Percentiles rank a stretch among this genome's conserved stretches.
phyloP scores from a whole-genome alignment of 1,284 basidiomycete genomes.

The Sporisorium scitamineum region DNA sequence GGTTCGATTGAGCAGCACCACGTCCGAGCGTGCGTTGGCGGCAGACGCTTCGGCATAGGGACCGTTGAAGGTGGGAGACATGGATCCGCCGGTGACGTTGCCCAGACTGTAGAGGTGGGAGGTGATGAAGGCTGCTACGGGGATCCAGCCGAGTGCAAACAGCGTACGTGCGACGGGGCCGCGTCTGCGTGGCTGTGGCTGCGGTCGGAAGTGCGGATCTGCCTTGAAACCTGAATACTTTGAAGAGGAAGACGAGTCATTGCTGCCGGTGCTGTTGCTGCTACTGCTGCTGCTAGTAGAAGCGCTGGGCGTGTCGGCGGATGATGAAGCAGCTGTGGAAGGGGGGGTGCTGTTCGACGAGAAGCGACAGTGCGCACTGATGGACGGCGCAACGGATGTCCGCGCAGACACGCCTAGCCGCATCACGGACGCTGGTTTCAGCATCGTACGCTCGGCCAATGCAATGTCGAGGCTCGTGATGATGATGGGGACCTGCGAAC shows the following conservation, averaged over 20 bases:
- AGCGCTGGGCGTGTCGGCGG: not conserved
- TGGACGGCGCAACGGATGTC: not conserved
- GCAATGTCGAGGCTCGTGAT: not conserved
- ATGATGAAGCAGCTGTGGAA: slow-evolving; percentile 1
- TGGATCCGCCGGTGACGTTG: slow-evolving; percentile 71
- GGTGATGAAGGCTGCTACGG: slow-evolving; percentile 72
- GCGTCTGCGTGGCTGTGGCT: slow-evolving; percentile 4
- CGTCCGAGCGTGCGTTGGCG: slow-evolving; percentile 72
- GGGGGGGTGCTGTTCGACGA: not conserved
- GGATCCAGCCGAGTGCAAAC: slow-evolving; percentile 71
- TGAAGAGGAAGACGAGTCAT: not conserved
- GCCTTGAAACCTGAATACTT: slow-evolving; percentile 16
- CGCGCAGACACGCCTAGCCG: not conserved
- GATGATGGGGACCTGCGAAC: not conserved
- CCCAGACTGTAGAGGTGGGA: slow-evolving; percentile 71
- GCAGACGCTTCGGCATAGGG: slow-evolving; percentile 13
- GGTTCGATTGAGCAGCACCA: slow-evolving; percentile 72
- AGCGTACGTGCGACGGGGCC: slow-evolving; percentile 12
- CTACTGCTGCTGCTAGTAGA: slow-evolving; percentile 2
- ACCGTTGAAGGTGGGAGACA: slow-evolving; percentile 52
- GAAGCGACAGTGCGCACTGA: slow-evolving; percentile 1
- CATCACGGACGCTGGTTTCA: not conserved
- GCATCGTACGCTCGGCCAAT: slow-evolving; percentile 2
- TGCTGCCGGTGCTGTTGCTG: not conserved
- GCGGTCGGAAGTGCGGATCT: slow-evolving; percentile 5